Percentiles rank a stretch among this genome's conserved stretches.
Conservation (phyloP, 2,329 filamentous ascomycete species). For the Pseudogymnoascus sp. region DNA sequence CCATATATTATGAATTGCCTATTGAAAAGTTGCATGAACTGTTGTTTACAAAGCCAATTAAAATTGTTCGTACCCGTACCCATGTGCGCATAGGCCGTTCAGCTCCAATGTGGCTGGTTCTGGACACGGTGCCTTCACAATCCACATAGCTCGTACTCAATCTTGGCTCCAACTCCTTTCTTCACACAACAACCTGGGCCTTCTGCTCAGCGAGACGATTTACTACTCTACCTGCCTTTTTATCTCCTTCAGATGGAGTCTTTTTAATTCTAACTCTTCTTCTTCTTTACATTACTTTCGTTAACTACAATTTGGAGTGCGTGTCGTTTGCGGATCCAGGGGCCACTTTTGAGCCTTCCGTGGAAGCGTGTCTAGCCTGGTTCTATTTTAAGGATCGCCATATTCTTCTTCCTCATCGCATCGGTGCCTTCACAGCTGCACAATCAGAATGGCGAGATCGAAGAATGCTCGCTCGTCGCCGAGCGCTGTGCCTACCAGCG, state of each 20-base stretch:
- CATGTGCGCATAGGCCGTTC: background rate
- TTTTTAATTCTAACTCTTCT: background rate
- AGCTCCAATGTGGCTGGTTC: slow-evolving; percentile 2
- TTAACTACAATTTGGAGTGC: slow-evolving; percentile 5
- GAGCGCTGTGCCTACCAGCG: background rate
- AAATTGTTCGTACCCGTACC: slow-evolving; percentile 2
- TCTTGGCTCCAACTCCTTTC: slow-evolving; percentile 6
- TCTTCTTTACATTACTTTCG: slow-evolving; percentile 7
- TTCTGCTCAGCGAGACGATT: background rate
- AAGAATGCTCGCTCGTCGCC: slow-evolving; percentile 8
- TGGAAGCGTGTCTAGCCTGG: slow-evolving; percentile 4
- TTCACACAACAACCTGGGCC: slow-evolving; percentile 2
- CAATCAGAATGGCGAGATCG: slow-evolving; percentile 3
- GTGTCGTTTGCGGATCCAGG: background rate
- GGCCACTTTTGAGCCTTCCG: background rate
- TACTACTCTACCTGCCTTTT: background rate
- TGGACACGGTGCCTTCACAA: slow-evolving; percentile 5
- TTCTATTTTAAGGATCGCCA: slow-evolving; percentile 3
- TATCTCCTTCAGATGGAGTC: slow-evolving; percentile 3
- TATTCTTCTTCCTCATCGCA: background rate
- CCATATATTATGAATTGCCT: background rate
- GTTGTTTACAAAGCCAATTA: slow-evolving; percentile 3
- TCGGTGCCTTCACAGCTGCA: background rate
- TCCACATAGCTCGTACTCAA: slow-evolving; percentile 4
- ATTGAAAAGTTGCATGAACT: slow-evolving; percentile 1